Conservation (phyloP, 2,329 filamentous ascomycete species). For the Penicillium sclerotigenum region DNA sequence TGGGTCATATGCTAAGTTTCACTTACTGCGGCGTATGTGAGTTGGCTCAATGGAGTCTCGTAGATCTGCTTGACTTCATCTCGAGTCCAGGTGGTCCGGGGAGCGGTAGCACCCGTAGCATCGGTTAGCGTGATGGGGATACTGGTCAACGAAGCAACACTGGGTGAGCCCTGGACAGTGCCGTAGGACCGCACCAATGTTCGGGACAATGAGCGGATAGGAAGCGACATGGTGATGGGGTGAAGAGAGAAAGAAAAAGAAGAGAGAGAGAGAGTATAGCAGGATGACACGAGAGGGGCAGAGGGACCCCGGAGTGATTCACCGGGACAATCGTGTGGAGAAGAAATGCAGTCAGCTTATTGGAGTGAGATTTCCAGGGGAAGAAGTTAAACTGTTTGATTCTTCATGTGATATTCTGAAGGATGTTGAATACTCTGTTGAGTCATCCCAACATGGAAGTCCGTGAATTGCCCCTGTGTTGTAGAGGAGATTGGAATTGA, state of each 20-base stretch:
- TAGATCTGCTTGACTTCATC: slow-evolving; percentile 81
- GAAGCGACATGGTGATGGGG: slow-evolving; percentile 26
- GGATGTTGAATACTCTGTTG: not conserved
- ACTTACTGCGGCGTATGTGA: slow-evolving; percentile 70
- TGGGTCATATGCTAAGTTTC: not conserved
- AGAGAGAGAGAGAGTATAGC: not conserved
- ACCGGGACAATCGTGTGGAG: slow-evolving; percentile 1
- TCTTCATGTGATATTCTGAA: not conserved
- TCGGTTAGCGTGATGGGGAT: slow-evolving; percentile 35
- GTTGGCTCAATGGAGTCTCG: slow-evolving; percentile 74
- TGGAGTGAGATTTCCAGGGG: not conserved
- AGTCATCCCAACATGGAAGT: no score
- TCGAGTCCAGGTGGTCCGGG: slow-evolving; percentile 73
- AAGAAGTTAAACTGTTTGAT: not conserved
- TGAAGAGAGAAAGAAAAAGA: not conserved
- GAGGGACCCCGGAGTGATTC: not conserved
- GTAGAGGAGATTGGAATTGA: not conserved
- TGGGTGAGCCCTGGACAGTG: slow-evolving; percentile 38
- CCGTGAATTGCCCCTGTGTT: no score
- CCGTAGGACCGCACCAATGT: slow-evolving; percentile 35
- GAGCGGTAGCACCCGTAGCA: slow-evolving; percentile 39
- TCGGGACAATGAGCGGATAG: slow-evolving; percentile 31
- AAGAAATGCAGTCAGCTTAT: not conserved
- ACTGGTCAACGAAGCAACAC: slow-evolving; percentile 30
- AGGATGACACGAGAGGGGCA: not conserved